These are phyloP conservation scores for Senecio squalidus DNA, from an alignment of 140 eudicot genomes.

Conservation along the genomic window DNA sequence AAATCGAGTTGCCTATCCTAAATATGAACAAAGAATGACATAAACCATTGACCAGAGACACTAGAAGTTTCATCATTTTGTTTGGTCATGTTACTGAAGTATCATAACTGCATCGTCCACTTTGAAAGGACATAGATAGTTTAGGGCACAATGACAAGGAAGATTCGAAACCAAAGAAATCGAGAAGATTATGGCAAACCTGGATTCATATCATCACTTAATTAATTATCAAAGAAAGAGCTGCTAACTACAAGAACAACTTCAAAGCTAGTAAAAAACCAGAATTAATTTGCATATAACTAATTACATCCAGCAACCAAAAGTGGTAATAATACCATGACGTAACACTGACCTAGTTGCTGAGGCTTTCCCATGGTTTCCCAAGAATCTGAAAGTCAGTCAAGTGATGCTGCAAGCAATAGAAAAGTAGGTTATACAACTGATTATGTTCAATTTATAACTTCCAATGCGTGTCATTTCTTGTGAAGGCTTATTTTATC, in stretches of 20 bases:
- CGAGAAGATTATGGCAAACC: background rate
- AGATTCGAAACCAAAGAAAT: background rate
- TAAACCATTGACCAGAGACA: background rate
- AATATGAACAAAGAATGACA: background rate
- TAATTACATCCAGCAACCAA: conserved; percentile 10
- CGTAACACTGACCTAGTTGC: conserved; percentile 21
- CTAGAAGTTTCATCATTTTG: conserved; percentile 2
- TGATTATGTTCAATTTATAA: background rate
- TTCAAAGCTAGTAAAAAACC: background rate
- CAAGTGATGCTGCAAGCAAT: conserved; percentile 36
- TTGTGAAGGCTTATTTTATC: background rate
- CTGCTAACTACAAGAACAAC: background rate
- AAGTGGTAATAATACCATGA: background rate
- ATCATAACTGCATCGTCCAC: background rate
- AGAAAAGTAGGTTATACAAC: background rate
- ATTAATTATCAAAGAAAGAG: background rate
- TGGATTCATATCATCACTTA: background rate
- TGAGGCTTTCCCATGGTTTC: conserved; percentile 36
- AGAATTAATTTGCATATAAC: background rate
- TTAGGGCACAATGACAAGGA: background rate
- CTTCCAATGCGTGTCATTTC: background rate
- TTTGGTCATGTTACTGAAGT: conserved; percentile 5
- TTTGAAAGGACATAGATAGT: background rate
- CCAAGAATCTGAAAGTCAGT: conserved; percentile 25
- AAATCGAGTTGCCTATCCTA: background rate